Conservation (phyloP, 2,329 filamentous ascomycete species). For the Colletotrichum sp. region DNA sequence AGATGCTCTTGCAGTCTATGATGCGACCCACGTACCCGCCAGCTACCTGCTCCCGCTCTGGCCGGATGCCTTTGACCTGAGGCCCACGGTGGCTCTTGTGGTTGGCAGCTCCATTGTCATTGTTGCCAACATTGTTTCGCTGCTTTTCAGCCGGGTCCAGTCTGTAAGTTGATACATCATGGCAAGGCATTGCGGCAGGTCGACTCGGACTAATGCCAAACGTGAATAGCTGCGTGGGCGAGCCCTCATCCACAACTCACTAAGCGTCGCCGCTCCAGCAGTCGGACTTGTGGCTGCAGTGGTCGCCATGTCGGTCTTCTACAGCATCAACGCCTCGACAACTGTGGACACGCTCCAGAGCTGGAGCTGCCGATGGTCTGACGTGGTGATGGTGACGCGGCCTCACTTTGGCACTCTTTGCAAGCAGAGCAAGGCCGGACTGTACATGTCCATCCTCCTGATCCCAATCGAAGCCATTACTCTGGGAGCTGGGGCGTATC, state of each 20-base stretch:
- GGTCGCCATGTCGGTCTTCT: constrained; percentile 62
- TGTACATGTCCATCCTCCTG: constrained; percentile 61
- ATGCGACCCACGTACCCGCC: constrained; percentile 53
- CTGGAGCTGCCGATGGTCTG: constrained; percentile 67
- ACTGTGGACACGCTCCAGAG: constrained; percentile 61
- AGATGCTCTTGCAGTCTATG: constrained; percentile 60
- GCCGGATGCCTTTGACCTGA: constrained; percentile 62
- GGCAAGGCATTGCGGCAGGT: neutral
- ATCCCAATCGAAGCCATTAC: constrained; percentile 60
- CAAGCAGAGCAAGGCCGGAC: constrained; percentile 57
- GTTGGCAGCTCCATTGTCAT: constrained; percentile 56
- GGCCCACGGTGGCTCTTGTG: constrained; percentile 61
- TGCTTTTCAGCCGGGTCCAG: constrained; percentile 53
- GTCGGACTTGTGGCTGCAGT: constrained; percentile 46
- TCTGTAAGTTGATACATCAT: constrained; percentile 46
- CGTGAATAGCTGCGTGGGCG: constrained; percentile 4
- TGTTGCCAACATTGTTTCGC: constrained; percentile 50
- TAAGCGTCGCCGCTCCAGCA: constrained; percentile 30
- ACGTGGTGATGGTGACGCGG: constrained; percentile 54
- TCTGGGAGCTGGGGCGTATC: constrained; percentile 50
- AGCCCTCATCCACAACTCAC: constrained; percentile 17
- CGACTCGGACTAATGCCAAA: neutral
- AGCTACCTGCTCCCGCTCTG: constrained; percentile 60
- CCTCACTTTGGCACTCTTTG: constrained; percentile 65
- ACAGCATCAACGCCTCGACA: constrained; percentile 58